Percentiles rank a stretch among this genome's conserved stretches.
phyloP scores from a whole-genome alignment of 371 early-diverging fungal genomes.

The Circinella umbellata region DNA sequence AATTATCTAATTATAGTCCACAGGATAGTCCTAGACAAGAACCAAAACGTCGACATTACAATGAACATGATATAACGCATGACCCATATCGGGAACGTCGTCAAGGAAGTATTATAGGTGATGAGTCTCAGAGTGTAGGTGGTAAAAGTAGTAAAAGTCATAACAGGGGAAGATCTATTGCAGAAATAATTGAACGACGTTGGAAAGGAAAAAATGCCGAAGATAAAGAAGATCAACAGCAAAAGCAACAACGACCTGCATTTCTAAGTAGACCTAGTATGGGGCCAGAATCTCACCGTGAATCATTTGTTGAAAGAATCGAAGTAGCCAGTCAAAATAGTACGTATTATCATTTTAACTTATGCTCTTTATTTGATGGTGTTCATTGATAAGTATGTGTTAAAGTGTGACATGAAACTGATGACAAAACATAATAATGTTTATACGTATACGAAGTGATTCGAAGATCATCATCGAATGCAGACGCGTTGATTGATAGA shows the following conservation, averaged over 20 bases:
- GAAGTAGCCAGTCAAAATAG: slow-evolving; percentile 20
- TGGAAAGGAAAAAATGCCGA: slow-evolving; percentile 14
- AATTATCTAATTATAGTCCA: slow-evolving; percentile 21
- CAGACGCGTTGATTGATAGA: slow-evolving; percentile 19
- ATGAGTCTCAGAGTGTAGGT: neutral
- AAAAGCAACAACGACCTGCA: neutral
- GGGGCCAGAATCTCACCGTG: slow-evolving; percentile 5
- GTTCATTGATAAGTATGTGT: no score
- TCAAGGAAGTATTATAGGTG: slow-evolving; percentile 11
- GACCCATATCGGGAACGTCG: slow-evolving; percentile 2
- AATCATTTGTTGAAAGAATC: slow-evolving; percentile 11
- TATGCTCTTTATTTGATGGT: no score
- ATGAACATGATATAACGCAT: neutral
- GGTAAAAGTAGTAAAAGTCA: neutral
- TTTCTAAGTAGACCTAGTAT: slow-evolving; percentile 11
- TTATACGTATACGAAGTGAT: slow-evolving; percentile 10
- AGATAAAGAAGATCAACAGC: neutral
- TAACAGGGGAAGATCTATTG: neutral
- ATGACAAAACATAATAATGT: neutral
- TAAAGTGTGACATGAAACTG: no score
- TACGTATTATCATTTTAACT: neutral
- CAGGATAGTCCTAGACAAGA: slow-evolving; percentile 18
- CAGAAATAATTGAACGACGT: slow-evolving; percentile 8
- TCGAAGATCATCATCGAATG: slow-evolving; percentile 17
- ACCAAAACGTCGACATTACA: slow-evolving; percentile 12